These are phyloP conservation scores for Fraxinus ornus DNA, from an alignment of 305 asterid genomes.

Conservation along the genomic window DNA sequence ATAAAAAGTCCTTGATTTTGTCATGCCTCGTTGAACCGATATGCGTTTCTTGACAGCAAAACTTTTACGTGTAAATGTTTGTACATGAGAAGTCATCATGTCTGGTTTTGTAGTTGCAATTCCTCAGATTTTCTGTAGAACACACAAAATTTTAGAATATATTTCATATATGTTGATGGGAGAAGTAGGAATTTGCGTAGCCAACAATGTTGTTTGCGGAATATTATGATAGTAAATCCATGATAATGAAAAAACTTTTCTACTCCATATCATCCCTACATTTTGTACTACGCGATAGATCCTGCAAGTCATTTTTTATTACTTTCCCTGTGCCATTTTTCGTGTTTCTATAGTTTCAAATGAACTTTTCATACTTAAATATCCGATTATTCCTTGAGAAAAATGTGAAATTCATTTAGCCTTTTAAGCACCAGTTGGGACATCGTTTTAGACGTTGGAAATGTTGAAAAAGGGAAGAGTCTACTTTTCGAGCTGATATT, in stretches of 20 bases:
- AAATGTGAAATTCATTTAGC: neutral
- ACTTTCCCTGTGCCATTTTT: neutral
- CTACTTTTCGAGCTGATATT: neutral
- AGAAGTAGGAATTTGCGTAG: neutral
- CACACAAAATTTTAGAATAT: neutral
- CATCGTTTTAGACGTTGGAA: neutral
- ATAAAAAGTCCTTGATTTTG: neutral
- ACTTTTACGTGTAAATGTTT: neutral
- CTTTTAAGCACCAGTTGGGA: neutral
- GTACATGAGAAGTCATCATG: neutral
- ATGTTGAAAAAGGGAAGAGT: neutral
- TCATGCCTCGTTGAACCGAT: neutral
- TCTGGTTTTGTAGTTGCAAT: neutral
- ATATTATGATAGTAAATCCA: neutral
- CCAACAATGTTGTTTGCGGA: neutral
- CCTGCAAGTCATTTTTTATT: neutral
- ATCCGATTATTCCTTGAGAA: neutral
- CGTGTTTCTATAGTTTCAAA: neutral
- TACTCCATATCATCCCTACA: neutral
- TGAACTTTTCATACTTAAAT: neutral
- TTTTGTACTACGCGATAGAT: neutral
- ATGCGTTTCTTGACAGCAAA: neutral
- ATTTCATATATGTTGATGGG: neutral
- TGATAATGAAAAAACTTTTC: neutral
- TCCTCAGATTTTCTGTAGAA: neutral